A percentile compares a stretch with the other conserved stretches of the same genome.
Conservation (phyloP, 768 basidiomycete genomes). For the Tylopilus subfusipes region DNA sequence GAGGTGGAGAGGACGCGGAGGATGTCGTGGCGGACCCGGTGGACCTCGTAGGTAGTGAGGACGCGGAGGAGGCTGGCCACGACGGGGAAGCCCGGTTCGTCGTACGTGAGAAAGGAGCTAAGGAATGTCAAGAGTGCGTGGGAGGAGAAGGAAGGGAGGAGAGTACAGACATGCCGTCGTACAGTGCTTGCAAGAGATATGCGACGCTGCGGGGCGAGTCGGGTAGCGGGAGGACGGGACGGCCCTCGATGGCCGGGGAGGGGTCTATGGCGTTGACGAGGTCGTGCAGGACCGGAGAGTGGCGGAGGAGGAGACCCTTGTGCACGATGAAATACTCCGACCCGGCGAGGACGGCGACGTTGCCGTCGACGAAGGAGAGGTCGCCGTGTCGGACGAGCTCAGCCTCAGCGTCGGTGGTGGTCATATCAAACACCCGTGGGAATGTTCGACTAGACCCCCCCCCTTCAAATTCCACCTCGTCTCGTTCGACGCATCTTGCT, state of each 20-base stretch:
- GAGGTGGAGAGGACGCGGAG: slow-evolving; percentile 46
- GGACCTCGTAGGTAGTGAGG: slow-evolving; percentile 60
- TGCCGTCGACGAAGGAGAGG: slow-evolving; percentile 67
- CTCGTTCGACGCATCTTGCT: neutral
- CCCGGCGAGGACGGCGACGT: slow-evolving; percentile 58
- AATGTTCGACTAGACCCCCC: neutral
- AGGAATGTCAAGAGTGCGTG: slow-evolving; percentile 16
- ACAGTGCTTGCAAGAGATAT: slow-evolving; percentile 59
- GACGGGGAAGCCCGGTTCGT: slow-evolving; percentile 47
- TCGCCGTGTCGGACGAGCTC: slow-evolving; percentile 43
- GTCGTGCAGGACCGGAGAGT: slow-evolving; percentile 50
- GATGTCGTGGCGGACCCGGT: slow-evolving; percentile 54
- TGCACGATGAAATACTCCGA: slow-evolving; percentile 67
- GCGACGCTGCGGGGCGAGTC: slow-evolving; percentile 57
- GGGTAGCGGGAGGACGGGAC: slow-evolving; percentile 50
- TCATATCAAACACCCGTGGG: slow-evolving; percentile 13
- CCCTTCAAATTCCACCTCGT: slow-evolving; percentile 15
- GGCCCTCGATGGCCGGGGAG: slow-evolving; percentile 45
- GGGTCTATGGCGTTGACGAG: slow-evolving; percentile 35
- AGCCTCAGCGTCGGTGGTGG: slow-evolving; percentile 16
- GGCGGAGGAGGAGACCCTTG: slow-evolving; percentile 58
- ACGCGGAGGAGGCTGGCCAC: slow-evolving; percentile 58
- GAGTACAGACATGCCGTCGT: slow-evolving; percentile 62
- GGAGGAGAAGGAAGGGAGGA: neutral
- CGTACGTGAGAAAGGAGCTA: slow-evolving; percentile 47